Evolutionary conservation across 2,329 filamentous ascomycete species (phyloP).

Genomic region (Alternaria hordeiaustralica): DNA sequence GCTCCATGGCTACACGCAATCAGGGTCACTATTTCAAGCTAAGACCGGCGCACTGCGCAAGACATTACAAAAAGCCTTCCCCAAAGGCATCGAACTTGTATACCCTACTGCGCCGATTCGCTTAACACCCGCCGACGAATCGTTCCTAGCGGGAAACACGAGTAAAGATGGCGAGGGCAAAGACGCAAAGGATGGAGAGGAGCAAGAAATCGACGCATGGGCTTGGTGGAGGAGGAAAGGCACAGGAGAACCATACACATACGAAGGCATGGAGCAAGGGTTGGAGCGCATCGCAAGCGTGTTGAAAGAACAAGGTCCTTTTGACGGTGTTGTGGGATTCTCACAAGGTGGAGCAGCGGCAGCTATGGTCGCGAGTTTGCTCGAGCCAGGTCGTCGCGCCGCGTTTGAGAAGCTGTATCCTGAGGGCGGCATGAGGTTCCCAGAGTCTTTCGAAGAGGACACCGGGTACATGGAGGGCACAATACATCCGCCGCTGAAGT

Average conservation of each 20-base stretch:
- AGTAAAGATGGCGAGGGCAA: constrained; percentile 15
- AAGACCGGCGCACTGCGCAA: constrained; percentile 91
- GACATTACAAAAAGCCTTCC: constrained; percentile 75
- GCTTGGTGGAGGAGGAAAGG: constrained; percentile 83
- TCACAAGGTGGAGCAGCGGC: constrained; percentile 62
- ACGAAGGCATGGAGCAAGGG: constrained; percentile 73
- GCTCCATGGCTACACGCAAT: constrained; percentile 84
- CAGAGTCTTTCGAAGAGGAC: constrained; percentile 50
- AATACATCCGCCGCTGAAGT: constrained; percentile 66
- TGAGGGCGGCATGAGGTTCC: constrained; percentile 59
- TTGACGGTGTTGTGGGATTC: constrained; percentile 47
- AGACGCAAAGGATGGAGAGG: constrained; percentile 48
- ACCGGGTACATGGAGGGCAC: constrained; percentile 28
- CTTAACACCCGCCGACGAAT: constrained; percentile 55
- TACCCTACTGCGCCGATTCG: constrained; percentile 55
- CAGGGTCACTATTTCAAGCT: constrained; percentile 79
- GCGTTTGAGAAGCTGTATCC: constrained; percentile 55
- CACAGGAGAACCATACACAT: constrained; percentile 56
- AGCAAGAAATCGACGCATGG: constrained; percentile 71
- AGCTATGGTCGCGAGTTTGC: constrained; percentile 72
- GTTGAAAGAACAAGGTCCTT: constrained; percentile 40
- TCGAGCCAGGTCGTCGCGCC: constrained; percentile 64
- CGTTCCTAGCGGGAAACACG: constrained; percentile 55
- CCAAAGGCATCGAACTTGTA: constrained; percentile 57
- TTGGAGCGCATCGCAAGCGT: constrained; percentile 64